Evolutionary conservation across 2,329 filamentous ascomycete genomes (phyloP).

Genomic region (Alternaria atra): DNA sequence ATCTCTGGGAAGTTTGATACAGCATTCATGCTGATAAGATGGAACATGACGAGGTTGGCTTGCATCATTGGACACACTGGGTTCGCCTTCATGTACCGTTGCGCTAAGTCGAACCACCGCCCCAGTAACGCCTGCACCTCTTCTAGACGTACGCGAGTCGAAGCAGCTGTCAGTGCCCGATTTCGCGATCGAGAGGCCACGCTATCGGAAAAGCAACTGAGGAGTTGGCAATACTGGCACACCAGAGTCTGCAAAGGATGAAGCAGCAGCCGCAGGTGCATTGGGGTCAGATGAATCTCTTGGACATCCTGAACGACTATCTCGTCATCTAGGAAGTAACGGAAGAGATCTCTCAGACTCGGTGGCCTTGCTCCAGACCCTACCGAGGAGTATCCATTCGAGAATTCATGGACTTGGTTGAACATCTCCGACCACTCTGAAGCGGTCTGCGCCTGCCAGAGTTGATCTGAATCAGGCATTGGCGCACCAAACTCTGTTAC

Average conservation of each 20-base stretch:
- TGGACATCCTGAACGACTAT: constrained; percentile 58
- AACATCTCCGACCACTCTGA: constrained; percentile 68
- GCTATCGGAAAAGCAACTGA: constrained; percentile 70
- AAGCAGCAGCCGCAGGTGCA: constrained; percentile 71
- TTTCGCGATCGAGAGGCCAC: constrained; percentile 57
- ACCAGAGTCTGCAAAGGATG: constrained; percentile 74
- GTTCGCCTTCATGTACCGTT: constrained; percentile 64
- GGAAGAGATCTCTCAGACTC: constrained; percentile 72
- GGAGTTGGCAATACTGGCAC: constrained; percentile 70
- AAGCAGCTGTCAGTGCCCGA: constrained; percentile 65
- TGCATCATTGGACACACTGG: constrained; percentile 67
- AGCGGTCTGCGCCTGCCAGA: constrained; percentile 70
- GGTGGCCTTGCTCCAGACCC: constrained; percentile 62
- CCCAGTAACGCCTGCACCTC: constrained; percentile 71
- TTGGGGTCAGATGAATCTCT: constrained; percentile 62
- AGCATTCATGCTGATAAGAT: constrained; percentile 74
- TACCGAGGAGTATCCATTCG: constrained; percentile 63
- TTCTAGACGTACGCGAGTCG: constrained; percentile 68
- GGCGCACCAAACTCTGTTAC: constrained; percentile 72
- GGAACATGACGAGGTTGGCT: constrained; percentile 73
- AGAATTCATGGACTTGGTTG: constrained; percentile 67
- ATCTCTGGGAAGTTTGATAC: constrained; percentile 74
- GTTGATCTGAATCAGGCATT: constrained; percentile 68
- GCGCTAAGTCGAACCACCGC: constrained; percentile 73
- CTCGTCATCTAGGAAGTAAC: constrained; percentile 72